Percentiles rank a stretch among this genome's conserved stretches.
These are phyloP conservation scores for Epichloe brachyelytri DNA, from an alignment of 2,329 filamentous ascomycete genomes.

Conservation along the genomic window DNA sequence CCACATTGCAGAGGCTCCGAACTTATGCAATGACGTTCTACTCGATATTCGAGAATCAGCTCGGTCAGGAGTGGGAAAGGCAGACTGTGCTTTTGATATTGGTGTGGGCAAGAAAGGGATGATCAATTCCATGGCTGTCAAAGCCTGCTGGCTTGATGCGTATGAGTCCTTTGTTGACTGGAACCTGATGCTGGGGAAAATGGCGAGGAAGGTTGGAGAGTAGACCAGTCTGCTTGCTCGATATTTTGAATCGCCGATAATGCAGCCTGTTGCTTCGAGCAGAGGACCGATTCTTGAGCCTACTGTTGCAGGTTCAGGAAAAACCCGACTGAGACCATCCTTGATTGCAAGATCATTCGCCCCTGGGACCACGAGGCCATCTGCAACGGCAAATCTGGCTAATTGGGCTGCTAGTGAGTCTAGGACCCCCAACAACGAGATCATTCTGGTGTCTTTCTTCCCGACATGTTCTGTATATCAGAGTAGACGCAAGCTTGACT, in stretches of 20 bases:
- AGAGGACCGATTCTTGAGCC: slow-evolving; percentile 52
- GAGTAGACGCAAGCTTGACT: slow-evolving; percentile 42
- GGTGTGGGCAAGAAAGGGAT: slow-evolving; percentile 42
- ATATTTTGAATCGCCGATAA: slow-evolving; percentile 68
- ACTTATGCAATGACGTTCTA: slow-evolving; percentile 17
- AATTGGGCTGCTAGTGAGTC: slow-evolving; percentile 66
- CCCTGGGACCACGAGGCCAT: slow-evolving; percentile 55
- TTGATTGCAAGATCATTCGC: slow-evolving; percentile 41
- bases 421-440: slow-evolving; percentile 63
- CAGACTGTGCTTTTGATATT: slow-evolving; percentile 19
- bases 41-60: slow-evolving; percentile 18
- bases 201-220: slow-evolving; percentile 54
- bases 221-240: slow-evolving; percentile 59
- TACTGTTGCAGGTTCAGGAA: slow-evolving; percentile 49
- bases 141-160: slow-evolving; percentile 24
- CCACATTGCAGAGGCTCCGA: slow-evolving; percentile 17
- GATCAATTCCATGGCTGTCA: slow-evolving; percentile 50
- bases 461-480: slow-evolving; percentile 48
- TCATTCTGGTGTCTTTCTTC: slow-evolving; percentile 57
- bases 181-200: slow-evolving; percentile 50
- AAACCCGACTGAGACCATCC: slow-evolving; percentile 40
- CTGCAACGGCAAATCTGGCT: slow-evolving; percentile 54
- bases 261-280: slow-evolving; percentile 62
- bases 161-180: slow-evolving; percentile 32
- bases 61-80: slow-evolving; percentile 11